phyloP scores from a whole-genome alignment of 1,284 basidiomycete genomes.

The Cerioporus squamosus region DNA sequence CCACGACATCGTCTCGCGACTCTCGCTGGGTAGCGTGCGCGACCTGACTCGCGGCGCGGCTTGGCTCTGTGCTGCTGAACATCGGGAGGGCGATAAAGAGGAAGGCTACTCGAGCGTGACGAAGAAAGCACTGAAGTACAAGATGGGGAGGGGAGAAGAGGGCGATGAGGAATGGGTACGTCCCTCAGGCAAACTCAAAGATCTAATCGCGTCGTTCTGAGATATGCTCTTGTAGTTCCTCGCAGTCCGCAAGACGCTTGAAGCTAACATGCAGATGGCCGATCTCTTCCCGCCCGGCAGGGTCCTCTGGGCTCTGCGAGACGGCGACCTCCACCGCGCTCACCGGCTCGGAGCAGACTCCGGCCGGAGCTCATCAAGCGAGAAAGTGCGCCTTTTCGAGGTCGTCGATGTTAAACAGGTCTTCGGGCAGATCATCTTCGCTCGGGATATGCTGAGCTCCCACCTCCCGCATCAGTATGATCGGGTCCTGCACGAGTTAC shows the following conservation, averaged over 20 bases:
- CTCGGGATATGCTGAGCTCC: slow-evolving; percentile 76
- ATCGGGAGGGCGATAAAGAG: slow-evolving; percentile 35
- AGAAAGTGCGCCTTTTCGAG: slow-evolving; percentile 70
- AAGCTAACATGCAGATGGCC: slow-evolving; percentile 82
- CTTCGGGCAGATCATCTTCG: slow-evolving; percentile 82
- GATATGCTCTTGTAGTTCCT: slow-evolving; percentile 58
- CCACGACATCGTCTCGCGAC: slow-evolving; percentile 79
- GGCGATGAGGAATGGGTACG: slow-evolving; percentile 72
- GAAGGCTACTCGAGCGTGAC: slow-evolving; percentile 69
- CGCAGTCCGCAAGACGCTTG: slow-evolving; percentile 78
- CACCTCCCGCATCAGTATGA: slow-evolving; percentile 51
- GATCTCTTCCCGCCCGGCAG: slow-evolving; percentile 81
- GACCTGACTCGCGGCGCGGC: slow-evolving; percentile 77
- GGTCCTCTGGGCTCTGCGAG: slow-evolving; percentile 77
- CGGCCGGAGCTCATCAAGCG: slow-evolving; percentile 23
- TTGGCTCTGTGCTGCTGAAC: slow-evolving; percentile 77
- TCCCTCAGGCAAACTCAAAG: too few relatives aligned
- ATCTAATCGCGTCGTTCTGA: background rate
- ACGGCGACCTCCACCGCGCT: slow-evolving; percentile 63
- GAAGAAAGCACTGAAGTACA: slow-evolving; percentile 59
- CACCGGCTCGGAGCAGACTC: slow-evolving; percentile 39
- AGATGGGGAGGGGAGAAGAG: slow-evolving; percentile 52
- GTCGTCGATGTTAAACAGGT: slow-evolving; percentile 75
- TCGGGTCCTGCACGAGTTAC: slow-evolving; percentile 64
- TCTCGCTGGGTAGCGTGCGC: slow-evolving; percentile 78